Evolutionary conservation across 176 grass and related monocot genomes (phyloP), one percentile per base, ranked within the genome.

Genomic region (Pontederia crassipes): DNA sequence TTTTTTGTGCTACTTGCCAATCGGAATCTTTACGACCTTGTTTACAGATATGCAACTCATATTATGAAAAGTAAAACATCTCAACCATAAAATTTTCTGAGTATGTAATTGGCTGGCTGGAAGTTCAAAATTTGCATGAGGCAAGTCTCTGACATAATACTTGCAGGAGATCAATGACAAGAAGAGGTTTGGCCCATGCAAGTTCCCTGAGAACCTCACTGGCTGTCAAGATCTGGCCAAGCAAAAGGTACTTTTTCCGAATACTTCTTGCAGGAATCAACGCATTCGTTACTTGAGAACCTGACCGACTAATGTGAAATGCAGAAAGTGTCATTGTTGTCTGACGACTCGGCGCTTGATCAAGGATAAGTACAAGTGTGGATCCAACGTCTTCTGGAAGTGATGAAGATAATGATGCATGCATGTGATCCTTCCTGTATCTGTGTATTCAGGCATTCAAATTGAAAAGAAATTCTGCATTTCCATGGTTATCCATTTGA

Each of bases 301-400:
- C 9, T 29, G 9, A 17, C 6, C 54, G 9, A 54, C 69, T 72
- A 53, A 53, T 18, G 13, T 27, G 26, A 66, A 12, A 54, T 62
- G 66, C 81, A 97, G 92, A 97, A 78, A 91, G 92, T 97, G 1
- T 87, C 92, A 4, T 97, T 97, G 81, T 68, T 97, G 58, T n/a
- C 9, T 17, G 92, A 97, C 9, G 92, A 97, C 60, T 83, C 91
- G 20, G 92, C 88, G 70, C 78, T 97, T 6, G 92, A 97, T 87
- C 20, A 97, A 97, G 78, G 92, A 97, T 29, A 97, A 97, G 77
- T 97, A 20, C 87, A 97, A 97, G 78, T 97, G 92, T 75, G 92
- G 92, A 79, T 97, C 92, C 51, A 91, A 97, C 70, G 92, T 97
- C 27, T 91, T 97, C 87, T 97, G 92, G 87, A 97, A 88, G 78